Evolutionary conservation across 257 asterid species (phyloP), one percentile per base, ranked within the genome.

Genomic region (Plantago ovata): DNA sequence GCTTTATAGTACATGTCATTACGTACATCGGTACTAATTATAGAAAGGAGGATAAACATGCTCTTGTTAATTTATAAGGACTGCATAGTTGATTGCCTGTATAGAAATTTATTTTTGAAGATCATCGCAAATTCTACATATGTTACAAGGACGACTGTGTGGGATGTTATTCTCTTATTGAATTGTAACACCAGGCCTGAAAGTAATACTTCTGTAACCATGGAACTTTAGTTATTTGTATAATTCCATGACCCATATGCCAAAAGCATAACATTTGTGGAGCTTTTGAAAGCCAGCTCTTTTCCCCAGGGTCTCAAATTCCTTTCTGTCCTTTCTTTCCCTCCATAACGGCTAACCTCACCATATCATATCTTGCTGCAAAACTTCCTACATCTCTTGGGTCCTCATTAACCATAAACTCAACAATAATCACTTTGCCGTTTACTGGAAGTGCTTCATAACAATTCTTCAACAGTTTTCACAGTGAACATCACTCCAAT

Each of bases 11-110:
- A n/a, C n/a, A n/a, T n/a, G n/a, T n/a, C n/a, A n/a, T n/a, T n/a
- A n/a, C n/a, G n/a, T n/a, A n/a, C n/a, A n/a, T n/a, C n/a, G n/a
- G n/a, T n/a, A n/a, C n/a, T 75, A 59, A 64, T 71, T 62, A 66
- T 60, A 60, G 69, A 76, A 65, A 60, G 74, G 78, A 66, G 32
- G 75, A 33, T 47, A 50, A 56, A 49, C 71, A 73, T 60, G 58
- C 56, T 39, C 65, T 79, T 49, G 63, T 73, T 69, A n/a, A n/a
- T n/a, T n/a, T 74, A 78, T 54, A 81, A 54, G 64, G 77, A 84
- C 80, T 78, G 68, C 60, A 58, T 84, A 58, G 76, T 79, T n/a
- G n/a, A n/a, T n/a, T n/a, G n/a, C n/a, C n/a, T n/a, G n/a, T n/a
- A n/a, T n/a, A n/a, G n/a, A n/a, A n/a, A n/a, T n/a, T n/a, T n/a